A percentile compares a stretch with the other conserved stretches of the same genome.
These are phyloP conservation scores for Aspergillus egyptiacus DNA, from an alignment of 495 filamentous ascomycete genomes.

Conservation along the genomic window DNA sequence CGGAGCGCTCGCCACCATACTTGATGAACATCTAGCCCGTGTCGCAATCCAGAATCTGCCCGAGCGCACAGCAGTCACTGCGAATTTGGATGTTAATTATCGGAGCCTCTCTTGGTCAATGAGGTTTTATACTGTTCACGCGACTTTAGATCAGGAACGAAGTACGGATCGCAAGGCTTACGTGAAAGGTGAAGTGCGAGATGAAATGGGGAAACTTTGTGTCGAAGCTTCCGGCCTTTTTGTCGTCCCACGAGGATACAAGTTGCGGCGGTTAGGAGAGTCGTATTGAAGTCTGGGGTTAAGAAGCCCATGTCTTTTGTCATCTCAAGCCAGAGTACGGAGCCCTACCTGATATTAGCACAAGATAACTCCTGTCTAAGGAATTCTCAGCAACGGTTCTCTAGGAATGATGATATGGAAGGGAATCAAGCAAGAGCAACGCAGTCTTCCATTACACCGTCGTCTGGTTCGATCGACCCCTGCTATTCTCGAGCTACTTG, in stretches of 20 bases:
- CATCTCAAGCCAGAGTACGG: too few species aligned
- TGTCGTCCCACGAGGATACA: slow-evolving; percentile 52
- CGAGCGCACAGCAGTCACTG: slow-evolving; percentile 51
- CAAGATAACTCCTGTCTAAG: too few species aligned
- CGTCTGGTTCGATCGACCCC: too few species aligned
- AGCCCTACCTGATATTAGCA: too few species aligned
- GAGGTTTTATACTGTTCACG: slow-evolving; percentile 59
- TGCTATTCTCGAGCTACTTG: not conserved
- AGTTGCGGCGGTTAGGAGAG: slow-evolving; percentile 40
- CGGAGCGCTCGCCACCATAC: slow-evolving; percentile 61
- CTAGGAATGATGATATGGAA: too few species aligned
- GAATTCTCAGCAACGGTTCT: too few species aligned
- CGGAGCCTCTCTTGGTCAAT: slow-evolving; percentile 49
- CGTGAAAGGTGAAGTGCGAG: slow-evolving; percentile 51
- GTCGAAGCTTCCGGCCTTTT: slow-evolving; percentile 58
- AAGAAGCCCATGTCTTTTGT: too few species aligned
- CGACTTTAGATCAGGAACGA: slow-evolving; percentile 37
- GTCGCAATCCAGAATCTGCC: slow-evolving; percentile 37
- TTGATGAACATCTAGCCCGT: slow-evolving; percentile 56
- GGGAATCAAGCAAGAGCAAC: too few species aligned
- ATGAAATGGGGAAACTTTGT: slow-evolving; percentile 45
- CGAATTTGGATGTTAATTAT: slow-evolving; percentile 61
- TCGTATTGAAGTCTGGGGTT: too few species aligned
- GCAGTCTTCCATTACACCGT: too few species aligned
- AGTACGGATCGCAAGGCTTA: slow-evolving; percentile 59